Evolutionary conservation across 805 yeast genomes (phyloP).

Genomic region (Peterozyma xylosa): DNA sequence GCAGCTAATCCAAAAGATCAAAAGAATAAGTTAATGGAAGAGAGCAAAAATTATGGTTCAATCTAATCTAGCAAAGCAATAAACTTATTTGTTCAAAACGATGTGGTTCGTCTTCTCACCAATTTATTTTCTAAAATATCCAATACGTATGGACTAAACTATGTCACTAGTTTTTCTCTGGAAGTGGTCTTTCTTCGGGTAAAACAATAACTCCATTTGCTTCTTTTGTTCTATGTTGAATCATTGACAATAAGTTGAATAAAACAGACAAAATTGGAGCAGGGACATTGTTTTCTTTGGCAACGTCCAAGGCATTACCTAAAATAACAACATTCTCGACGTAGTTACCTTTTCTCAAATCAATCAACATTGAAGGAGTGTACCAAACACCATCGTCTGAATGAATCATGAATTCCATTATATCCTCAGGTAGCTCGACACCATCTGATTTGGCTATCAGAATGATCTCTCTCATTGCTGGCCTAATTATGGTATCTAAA

Average conservation of each 20-base stretch:
- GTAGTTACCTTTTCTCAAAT: constrained; percentile 30
- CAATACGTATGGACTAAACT: too few relatives aligned
- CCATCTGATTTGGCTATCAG: constrained; percentile 42
- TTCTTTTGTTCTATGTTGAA: constrained; percentile 25
- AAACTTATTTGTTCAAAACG: too few relatives aligned
- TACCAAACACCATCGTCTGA: constrained; percentile 32
- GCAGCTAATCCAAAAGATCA: constrained; percentile 94
- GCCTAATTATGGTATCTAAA: constrained; percentile 20
- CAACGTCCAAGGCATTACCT: constrained; percentile 30
- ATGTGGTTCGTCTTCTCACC: too few relatives aligned
- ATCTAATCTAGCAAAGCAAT: too few relatives aligned
- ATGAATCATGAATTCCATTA: constrained; percentile 29
- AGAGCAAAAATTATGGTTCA: constrained; percentile 10
- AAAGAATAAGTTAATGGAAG: constrained; percentile 26
- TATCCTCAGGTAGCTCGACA: constrained; percentile 24
- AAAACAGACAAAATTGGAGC: constrained; percentile 22
- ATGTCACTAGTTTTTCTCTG: not conserved
- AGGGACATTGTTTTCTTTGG: constrained; percentile 19
- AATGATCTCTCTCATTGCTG: constrained; percentile 37
- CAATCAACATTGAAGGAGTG: constrained; percentile 43
- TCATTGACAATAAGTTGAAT: constrained; percentile 19
- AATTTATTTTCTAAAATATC: too few relatives aligned
- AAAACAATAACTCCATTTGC: constrained; percentile 17
- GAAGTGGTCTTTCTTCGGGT: constrained; percentile 23
- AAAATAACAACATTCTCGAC: constrained; percentile 35